These are phyloP conservation scores for Desmodesmus armatus DNA, from an alignment of 139 green algal genomes.

Conservation along the genomic window DNA sequence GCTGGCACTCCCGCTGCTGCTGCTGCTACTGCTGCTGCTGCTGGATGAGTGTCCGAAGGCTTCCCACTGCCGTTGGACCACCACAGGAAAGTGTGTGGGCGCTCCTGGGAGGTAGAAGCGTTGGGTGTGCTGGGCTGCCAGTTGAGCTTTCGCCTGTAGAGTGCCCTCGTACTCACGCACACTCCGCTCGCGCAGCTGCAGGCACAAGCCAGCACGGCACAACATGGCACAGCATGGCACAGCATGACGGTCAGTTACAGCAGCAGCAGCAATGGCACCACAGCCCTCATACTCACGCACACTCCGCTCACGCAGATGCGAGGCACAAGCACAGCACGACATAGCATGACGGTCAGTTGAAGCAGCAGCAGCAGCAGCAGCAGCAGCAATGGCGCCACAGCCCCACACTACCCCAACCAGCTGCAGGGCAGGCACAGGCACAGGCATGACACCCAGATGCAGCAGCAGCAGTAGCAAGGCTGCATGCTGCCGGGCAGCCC, in stretches of 20 bases:
- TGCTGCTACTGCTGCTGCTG: not conserved
- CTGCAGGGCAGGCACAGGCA: no score
- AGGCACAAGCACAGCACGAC: not conserved
- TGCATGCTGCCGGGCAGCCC: no score
- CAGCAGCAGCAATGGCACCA: not conserved
- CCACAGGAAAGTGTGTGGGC: slow-evolving; percentile 28
- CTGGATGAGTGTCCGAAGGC: not conserved
- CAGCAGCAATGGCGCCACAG: no score
- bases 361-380: no score
- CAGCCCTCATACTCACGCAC: not conserved
- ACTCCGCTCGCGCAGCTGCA: slow-evolving; percentile 21
- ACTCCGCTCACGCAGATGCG: not conserved
- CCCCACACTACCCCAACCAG: no score
- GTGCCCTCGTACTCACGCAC: slow-evolving; percentile 12
- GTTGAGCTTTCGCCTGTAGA: not conserved
- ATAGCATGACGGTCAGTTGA: not conserved
- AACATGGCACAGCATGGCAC: no score
- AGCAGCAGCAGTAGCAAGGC: slow-evolving; percentile 5
- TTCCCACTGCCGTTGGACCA: slow-evolving; percentile 19
- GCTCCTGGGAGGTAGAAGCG: slow-evolving; percentile 1
- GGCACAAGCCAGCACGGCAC: not conserved
- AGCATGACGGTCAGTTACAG: no score
- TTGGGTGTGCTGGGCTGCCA: slow-evolving; percentile 1
- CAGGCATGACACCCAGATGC: no score
- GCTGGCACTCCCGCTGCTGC: not conserved